These are phyloP conservation scores for Maudiozyma barnettii DNA, from an alignment of 805 yeast genomes.

Conservation along the genomic window DNA sequence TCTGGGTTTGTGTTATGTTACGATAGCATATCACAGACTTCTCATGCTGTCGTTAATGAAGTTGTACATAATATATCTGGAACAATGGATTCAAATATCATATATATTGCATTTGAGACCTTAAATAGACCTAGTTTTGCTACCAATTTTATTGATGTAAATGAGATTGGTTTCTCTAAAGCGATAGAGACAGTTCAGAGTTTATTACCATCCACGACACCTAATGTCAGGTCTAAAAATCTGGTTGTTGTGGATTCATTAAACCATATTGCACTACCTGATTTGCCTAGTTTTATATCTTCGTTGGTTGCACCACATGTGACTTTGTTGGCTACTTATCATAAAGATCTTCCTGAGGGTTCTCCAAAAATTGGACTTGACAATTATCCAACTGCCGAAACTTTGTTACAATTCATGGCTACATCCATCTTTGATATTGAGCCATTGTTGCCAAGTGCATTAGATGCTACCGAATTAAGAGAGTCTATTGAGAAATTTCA, in stretches of 20 bases:
- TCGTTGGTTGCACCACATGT: slow-evolving; percentile 39
- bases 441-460: slow-evolving; percentile 30
- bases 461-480: slow-evolving; percentile 43
- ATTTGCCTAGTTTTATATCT: slow-evolving; percentile 43
- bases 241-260: slow-evolving; percentile 59
- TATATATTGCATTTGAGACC: slow-evolving; percentile 65
- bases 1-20: slow-evolving; percentile 63
- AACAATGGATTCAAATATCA: slow-evolving; percentile 28
- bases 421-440: slow-evolving; percentile 57
- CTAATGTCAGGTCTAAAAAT: slow-evolving; percentile 8
- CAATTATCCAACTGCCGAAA: slow-evolving; percentile 45
- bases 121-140: slow-evolving; percentile 41
- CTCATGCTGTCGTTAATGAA: slow-evolving; percentile 47
- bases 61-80: slow-evolving; percentile 35
- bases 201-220: slow-evolving; percentile 15
- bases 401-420: slow-evolving; percentile 58
- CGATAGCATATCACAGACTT: slow-evolving; percentile 67
- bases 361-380: slow-evolving; percentile 13
- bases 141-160: slow-evolving; percentile 40
- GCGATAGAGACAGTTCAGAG: slow-evolving; percentile 14
- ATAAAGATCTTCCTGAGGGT: slow-evolving; percentile 34
- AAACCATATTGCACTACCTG: slow-evolving; percentile 42
- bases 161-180: slow-evolving; percentile 8
- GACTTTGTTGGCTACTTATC: slow-evolving; percentile 40
- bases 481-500: slow-evolving; percentile 31